Evolutionary conservation across 805 yeast genomes (phyloP).

Genomic region (Kodamaea sagamina): DNA sequence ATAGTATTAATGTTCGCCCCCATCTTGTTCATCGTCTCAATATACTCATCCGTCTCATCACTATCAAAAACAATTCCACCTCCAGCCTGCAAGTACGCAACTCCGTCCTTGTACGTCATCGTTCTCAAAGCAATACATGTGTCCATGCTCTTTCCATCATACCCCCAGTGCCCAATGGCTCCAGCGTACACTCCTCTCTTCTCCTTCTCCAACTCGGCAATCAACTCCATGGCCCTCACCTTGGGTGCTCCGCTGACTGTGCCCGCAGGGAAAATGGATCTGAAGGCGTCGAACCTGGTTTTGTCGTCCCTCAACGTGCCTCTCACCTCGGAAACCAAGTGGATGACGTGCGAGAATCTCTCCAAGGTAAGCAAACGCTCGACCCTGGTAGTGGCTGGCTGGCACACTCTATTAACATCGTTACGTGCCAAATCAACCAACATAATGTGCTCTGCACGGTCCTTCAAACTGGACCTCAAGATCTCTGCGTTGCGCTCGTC

Average conservation of each 20-base stretch:
- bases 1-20: constrained; percentile 87
- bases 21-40: constrained; percentile 98
- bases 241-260: constrained; percentile 99
- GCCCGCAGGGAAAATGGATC: constrained; percentile 98
- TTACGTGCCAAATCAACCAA: constrained; percentile 96
- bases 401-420: constrained; percentile 93
- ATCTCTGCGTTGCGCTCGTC: constrained; percentile 81
- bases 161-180: constrained; percentile 98
- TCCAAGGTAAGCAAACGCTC: constrained; percentile 89
- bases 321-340: constrained; percentile 89
- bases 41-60: constrained; percentile 91
- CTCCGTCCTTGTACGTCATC: constrained; percentile 89
- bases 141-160: constrained; percentile 92
- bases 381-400: constrained; percentile 79
- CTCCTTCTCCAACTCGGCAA: constrained; percentile 85
- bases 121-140: constrained; percentile 97
- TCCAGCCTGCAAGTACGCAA: constrained; percentile 95
- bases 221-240: constrained; percentile 93
- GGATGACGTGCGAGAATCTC: constrained; percentile 96
- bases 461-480: constrained; percentile 77
- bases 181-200: constrained; percentile 98
- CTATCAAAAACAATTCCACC: constrained; percentile 97
- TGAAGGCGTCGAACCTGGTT: constrained; percentile 93
- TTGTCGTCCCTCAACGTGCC: constrained; percentile 84
- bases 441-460: constrained; percentile 98